Base-by-base conservation (phyloP, 768 basidiomycete species). In the Termitomyces sp. region DNA sequence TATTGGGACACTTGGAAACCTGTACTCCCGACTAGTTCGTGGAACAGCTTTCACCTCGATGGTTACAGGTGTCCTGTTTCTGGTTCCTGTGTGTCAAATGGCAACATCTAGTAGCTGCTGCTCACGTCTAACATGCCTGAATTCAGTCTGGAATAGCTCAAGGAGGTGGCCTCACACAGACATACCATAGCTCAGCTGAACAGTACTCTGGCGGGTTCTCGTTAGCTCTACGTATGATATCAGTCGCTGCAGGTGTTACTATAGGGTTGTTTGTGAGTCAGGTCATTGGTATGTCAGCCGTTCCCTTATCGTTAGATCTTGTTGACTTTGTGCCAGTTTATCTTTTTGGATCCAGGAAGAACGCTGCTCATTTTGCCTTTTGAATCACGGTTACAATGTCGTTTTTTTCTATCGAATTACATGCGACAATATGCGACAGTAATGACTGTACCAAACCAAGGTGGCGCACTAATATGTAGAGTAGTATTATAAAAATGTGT, bases 51-150 rank as follows among this genome's bases (percentile, higher is more conserved):
- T 94, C 69, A 92, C 90, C 0, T 84, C 87, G 12, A 94, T 93
- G 89, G 88, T 93, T n/a, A 89, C 92, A 2, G 89, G 90, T n/a
- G 87, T 95, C n/a, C 71, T 93, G 48, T 93, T 94, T 70, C 76
- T 94, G 22, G 92, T 94, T 12, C 92, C 92, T 47, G 92, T 93
- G 68, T 69, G 89, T 74, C 42, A 50, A 41, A 39, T 39, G 14
- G 1, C 5, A 51, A 14, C 5, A 27, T 41, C 2, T 29, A 16
- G 22, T 29, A 13, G 37, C 50, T 29, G 37, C 8, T 18, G 36
- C 7, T 41, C 5, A 13, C 12, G 26, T 41, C 18, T 52, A 24
- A 46, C 41, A 16, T 13, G 52, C 22, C 66, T 39, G 68, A 29
- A 55, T 42, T 1, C 64, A 90, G 87, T 89, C 87, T 58, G 87